Evolutionary conservation across 1,284 basidiomycete genomes (phyloP), one percentile per base, ranked within the genome.

Genomic region (Fomitopsis palustris): DNA sequence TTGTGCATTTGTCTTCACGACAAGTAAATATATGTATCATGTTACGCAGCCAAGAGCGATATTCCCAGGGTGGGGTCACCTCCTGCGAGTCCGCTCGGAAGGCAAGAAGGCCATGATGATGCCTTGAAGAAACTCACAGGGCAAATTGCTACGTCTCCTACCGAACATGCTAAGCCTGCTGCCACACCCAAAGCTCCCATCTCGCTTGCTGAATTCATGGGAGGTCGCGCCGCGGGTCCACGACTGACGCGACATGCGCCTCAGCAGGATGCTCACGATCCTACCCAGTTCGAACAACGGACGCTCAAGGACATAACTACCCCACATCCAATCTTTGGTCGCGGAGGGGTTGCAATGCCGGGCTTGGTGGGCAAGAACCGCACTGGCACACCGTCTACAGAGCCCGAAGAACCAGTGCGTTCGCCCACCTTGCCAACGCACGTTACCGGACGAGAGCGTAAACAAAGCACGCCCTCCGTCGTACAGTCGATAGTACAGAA

Each of bases 161-260:
- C 65, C 5, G 42, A 29, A 21, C 37, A 42, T 57, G 21, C 53
- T 61, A 54, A 69, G 60, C 52, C 31, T 5, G 21, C 7, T 25
- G 27, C n/a, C n/a, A n/a, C 39, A 2, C 43, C 64, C 19, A 64
- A 76, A 0, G 79, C 79, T 51, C 75, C 84, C 1, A 81, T 87
- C 8, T 91, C 90, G 1, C 79, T 92, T 19, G 90, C 90, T 2
- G 79, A 86, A 2, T 90, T 92, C 70, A 91, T 92, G 61, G 90
- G 90, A 45, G 89, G 90, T 3, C 81, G 79, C 51, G 85, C 87
- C 23, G 82, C 82, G 45, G 88, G 87, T 19, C 90, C 90, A 8
- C 78, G 85, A 43, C 78, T 92, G 37, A 91, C 82, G 62, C 81
- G 78, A 58, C 88, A 86, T 67, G 83, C 85, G 17, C 84, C 88